Conservation (phyloP, 2,329 filamentous ascomycete genomes). For the Ascosphaera pollenicola region DNA sequence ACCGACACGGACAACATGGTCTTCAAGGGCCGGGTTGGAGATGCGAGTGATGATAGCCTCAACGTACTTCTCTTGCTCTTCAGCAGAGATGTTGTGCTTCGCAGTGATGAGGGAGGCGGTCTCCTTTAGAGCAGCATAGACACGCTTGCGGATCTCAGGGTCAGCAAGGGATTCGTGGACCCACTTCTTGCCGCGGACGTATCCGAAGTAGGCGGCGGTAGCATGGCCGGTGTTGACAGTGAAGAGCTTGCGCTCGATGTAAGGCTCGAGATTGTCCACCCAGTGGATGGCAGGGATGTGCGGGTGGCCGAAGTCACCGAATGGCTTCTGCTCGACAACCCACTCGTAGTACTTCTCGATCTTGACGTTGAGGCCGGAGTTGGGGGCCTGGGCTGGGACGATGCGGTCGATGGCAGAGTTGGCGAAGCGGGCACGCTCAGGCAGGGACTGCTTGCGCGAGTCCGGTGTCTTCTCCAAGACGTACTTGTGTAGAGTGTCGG, state of each 20-base stretch:
- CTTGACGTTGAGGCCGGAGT: conserved; percentile 69
- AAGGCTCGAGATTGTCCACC: conserved; percentile 77
- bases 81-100: conserved; percentile 58
- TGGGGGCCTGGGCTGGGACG: conserved; percentile 66
- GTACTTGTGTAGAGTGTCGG: conserved; percentile 61
- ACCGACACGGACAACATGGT: conserved; percentile 84
- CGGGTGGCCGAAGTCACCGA: conserved; percentile 47
- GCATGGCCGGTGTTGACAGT: conserved; percentile 98
- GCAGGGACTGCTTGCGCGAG: conserved; percentile 43
- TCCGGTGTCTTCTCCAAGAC: conserved; percentile 58
- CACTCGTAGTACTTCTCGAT: conserved; percentile 99
- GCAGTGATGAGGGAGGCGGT: conserved; percentile 66
- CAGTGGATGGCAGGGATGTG: conserved; percentile 76
- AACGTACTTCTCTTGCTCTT: conserved; percentile 70
- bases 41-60: conserved; percentile 83
- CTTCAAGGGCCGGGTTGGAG: conserved; percentile 79
- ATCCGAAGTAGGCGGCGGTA: conserved; percentile 85
- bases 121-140: conserved; percentile 60
- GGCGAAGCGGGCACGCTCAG: conserved; percentile 64
- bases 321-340: conserved; percentile 80
- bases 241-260: conserved; percentile 98
- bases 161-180: conserved; percentile 80
- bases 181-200: conserved; percentile 64
- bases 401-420: conserved; percentile 98
- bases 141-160: conserved; percentile 54